Base-by-base conservation (phyloP, 108 stramenopile genomes). In the Nannochloropsis salina region DNA sequence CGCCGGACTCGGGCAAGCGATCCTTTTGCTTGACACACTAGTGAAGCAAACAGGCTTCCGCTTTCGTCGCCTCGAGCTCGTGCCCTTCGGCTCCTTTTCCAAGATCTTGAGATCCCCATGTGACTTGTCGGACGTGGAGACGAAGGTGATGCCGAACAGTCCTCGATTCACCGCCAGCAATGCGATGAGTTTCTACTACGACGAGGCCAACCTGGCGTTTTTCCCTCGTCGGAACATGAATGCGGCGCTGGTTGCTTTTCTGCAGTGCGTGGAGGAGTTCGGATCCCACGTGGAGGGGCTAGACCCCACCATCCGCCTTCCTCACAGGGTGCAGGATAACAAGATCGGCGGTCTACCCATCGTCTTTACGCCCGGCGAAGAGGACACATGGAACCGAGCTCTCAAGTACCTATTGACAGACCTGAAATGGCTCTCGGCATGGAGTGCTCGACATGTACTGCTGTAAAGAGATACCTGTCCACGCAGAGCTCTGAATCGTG, bases 391-490 rank as follows among this genome's bases (percentile, higher is more conserved):
- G 92, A 92, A 91, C n/a, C 85, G 87, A 6, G 92, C 92, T 9
- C 74, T 92, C 22, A 91, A 91, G 51, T 90, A 91, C 80, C 74
- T 91, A 88, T 44, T 92, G 9, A 88, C 92, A 4, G 80, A 91
- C 82, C 89, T 92, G 51, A 92, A 92, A 83, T 92, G 92, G 92
- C 79, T 92, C 12, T 44, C 88, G 22, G 92, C 92, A 2, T 92
- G 92, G 92, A 86, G 51, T 41, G 88, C 89, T 8, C 91, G 91
- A 45, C 83, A 84, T 80, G 44, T 87, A 1, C 82, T 74, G 31
- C 85, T 45, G 18, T 85, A 80, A 80, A 80, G 80, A 85, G 21
- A 82, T 31, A 1, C 31, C 85, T 31, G 31, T 31, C 31, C 31
- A 31, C 31, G 31, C 31, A 31, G 1, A 31, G 31, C 31, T 31